These are phyloP conservation scores for Exophiala calicioides DNA, from an alignment of 2,329 filamentous ascomycete species.

Conservation along the genomic window DNA sequence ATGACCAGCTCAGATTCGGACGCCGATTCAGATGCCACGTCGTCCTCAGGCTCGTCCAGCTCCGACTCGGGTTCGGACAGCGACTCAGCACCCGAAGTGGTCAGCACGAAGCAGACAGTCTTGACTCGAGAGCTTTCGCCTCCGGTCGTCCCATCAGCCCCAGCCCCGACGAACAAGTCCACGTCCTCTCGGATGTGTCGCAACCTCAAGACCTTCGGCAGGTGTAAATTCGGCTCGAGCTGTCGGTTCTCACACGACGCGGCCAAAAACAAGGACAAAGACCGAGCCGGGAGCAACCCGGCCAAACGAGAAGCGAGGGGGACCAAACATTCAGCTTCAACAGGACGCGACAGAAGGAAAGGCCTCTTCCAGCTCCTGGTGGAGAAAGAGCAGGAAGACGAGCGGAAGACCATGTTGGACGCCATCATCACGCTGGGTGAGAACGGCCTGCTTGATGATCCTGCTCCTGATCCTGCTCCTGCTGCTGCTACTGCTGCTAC, in stretches of 20 bases:
- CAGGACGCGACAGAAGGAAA: slow-evolving; percentile 35
- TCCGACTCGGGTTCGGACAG: slow-evolving; percentile 20
- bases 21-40: slow-evolving; percentile 18
- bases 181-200: slow-evolving; percentile 37
- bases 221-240: slow-evolving; percentile 43
- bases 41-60: slow-evolving; percentile 25
- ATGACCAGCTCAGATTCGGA: slow-evolving; percentile 14
- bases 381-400: slow-evolving; percentile 45
- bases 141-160: slow-evolving; percentile 36
- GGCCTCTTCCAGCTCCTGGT: slow-evolving; percentile 48
- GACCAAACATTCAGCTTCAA: slow-evolving; percentile 26
- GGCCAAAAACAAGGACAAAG: not conserved
- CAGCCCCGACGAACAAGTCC: slow-evolving; percentile 28
- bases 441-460: slow-evolving; percentile 39
- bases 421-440: slow-evolving; percentile 46
- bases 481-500: no score
- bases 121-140: slow-evolving; percentile 40
- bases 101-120: slow-evolving; percentile 42
- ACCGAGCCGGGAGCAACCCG: not conserved
- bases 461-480: no score
- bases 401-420: slow-evolving; percentile 44
- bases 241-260: slow-evolving; percentile 47
- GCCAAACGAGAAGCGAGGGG: slow-evolving; percentile 26
- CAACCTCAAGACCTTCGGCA: slow-evolving; percentile 44
- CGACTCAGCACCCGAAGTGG: slow-evolving; percentile 41